Evolutionary conservation across 257 asterid genomes (phyloP).

Genomic region (Fraxinus cuspidata): DNA sequence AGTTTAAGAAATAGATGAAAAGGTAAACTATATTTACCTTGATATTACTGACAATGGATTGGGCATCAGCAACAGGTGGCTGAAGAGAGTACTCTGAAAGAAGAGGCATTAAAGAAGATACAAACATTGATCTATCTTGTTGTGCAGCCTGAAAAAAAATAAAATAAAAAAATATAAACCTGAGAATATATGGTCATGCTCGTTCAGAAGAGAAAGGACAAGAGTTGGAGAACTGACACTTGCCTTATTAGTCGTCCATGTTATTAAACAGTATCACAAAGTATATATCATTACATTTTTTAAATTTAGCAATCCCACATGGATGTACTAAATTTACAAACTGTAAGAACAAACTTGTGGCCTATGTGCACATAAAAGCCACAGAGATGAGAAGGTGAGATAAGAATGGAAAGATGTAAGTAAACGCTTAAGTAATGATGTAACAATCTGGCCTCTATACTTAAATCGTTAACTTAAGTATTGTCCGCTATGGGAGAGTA

Average conservation of each 20-base stretch:
- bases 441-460: too few species aligned
- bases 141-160: constrained; percentile 76
- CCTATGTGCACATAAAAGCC: not conserved
- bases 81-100: constrained; percentile 92
- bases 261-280: not conserved
- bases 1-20: constrained; percentile 25
- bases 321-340: not conserved
- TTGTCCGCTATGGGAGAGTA: too few species aligned
- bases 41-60: constrained; percentile 86
- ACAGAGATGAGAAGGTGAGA: not conserved
- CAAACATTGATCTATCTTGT: constrained; percentile 80
- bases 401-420: not conserved
- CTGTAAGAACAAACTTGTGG: not conserved
- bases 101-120: constrained; percentile 87
- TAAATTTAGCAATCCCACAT: not conserved
- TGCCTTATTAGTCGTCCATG: not conserved
- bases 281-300: not conserved
- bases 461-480: too few species aligned
- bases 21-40: constrained; percentile 53
- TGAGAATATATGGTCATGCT: constrained; percentile 34
- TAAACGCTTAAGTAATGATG: not conserved
- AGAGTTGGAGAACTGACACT: not conserved
- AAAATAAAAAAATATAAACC: constrained; percentile 24
- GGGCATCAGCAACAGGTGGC: constrained; percentile 91
- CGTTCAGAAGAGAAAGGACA: constrained; percentile 15